phyloP scores from a whole-genome alignment of 805 yeast genomes.

The Pichia thaimueangensis region DNA sequence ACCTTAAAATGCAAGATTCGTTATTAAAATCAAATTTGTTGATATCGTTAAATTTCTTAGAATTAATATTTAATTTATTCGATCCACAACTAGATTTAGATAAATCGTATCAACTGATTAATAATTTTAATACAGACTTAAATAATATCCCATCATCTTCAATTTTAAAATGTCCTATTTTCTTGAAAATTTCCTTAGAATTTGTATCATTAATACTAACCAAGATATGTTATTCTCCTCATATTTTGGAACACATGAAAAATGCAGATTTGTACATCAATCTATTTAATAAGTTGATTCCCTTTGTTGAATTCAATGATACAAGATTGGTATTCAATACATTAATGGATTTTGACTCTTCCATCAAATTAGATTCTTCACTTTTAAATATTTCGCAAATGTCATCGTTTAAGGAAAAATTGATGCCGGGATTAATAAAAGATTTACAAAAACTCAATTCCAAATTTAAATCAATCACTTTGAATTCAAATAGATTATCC shows the following conservation, averaged over 20 bases:
- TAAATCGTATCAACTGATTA: slow-evolving; percentile 10
- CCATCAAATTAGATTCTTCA: slow-evolving; percentile 4
- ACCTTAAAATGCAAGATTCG: slow-evolving; percentile 1
- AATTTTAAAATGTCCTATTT: slow-evolving; percentile 18
- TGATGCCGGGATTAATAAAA: slow-evolving; percentile 12
- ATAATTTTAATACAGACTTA: slow-evolving; percentile 9
- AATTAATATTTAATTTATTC: slow-evolving; percentile 18
- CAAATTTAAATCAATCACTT: slow-evolving; percentile 2
- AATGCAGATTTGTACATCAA: slow-evolving; percentile 2
- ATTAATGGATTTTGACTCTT: slow-evolving; percentile 9
- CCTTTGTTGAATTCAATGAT: slow-evolving; percentile 13
- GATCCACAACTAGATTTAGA: slow-evolving; percentile 16
- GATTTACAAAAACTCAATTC: slow-evolving; percentile 9
- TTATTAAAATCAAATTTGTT: slow-evolving; percentile 6
- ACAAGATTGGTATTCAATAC: slow-evolving; percentile 12
- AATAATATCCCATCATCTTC: slow-evolving; percentile 8
- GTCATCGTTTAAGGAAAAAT: slow-evolving; percentile 3
- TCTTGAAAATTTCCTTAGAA: slow-evolving; percentile 20
- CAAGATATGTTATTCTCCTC: slow-evolving; percentile 14
- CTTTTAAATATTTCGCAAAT: slow-evolving; percentile 5
- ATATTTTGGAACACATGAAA: slow-evolving; percentile 2
- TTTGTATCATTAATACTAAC: slow-evolving; percentile 14
- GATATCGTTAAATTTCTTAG: slow-evolving; percentile 11
- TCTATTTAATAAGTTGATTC: slow-evolving; percentile 12
- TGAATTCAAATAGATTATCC: background rate